Evolutionary conservation across 805 yeast genomes (phyloP).

Genomic region (Scheffersomyces stipitis): DNA sequence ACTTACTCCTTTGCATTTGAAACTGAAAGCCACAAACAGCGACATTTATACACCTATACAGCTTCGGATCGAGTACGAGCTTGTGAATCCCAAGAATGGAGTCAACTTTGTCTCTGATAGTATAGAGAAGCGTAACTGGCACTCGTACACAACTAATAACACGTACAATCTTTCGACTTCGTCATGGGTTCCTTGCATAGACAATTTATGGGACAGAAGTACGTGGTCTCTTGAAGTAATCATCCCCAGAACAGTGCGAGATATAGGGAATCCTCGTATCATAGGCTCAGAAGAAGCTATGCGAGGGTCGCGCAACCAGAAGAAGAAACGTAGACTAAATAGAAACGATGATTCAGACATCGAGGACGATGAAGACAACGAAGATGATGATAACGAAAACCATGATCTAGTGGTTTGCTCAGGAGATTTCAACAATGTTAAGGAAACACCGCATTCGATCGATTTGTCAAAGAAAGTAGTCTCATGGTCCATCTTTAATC

Average conservation of each 20-base stretch:
- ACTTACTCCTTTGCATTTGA: conserved; percentile 36
- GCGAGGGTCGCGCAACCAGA: conserved; percentile 5
- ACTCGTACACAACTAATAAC: conserved; percentile 80
- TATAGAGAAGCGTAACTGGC: conserved; percentile 61
- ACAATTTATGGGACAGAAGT: conserved; percentile 80
- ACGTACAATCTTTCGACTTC: conserved; percentile 81
- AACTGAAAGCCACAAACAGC: conserved; percentile 33
- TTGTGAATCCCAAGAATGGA: conserved; percentile 71
- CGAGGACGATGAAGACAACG: conserved; percentile 38
- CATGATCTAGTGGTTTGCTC: conserved; percentile 63
- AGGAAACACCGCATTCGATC: conserved; percentile 71
- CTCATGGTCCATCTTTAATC: conserved; percentile 71
- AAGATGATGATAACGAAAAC: conserved; percentile 46
- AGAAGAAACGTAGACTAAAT: conserved; percentile 5
- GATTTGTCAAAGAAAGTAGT: conserved; percentile 75
- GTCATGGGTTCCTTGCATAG: conserved; percentile 98
- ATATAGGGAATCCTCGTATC: conserved; percentile 53
- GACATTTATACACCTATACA: conserved; percentile 67
- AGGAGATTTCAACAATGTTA: conserved; percentile 66
- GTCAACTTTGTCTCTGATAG: conserved; percentile 69
- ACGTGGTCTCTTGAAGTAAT: conserved; percentile 92
- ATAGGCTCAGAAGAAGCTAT: conserved; percentile 35
- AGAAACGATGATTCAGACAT: conserved; percentile 10
- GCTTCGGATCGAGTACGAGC: conserved; percentile 63
- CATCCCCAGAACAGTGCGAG: conserved; percentile 76